Evolutionary conservation across 306 rosid genomes (phyloP).

Genomic region (Fragaria vesca): DNA sequence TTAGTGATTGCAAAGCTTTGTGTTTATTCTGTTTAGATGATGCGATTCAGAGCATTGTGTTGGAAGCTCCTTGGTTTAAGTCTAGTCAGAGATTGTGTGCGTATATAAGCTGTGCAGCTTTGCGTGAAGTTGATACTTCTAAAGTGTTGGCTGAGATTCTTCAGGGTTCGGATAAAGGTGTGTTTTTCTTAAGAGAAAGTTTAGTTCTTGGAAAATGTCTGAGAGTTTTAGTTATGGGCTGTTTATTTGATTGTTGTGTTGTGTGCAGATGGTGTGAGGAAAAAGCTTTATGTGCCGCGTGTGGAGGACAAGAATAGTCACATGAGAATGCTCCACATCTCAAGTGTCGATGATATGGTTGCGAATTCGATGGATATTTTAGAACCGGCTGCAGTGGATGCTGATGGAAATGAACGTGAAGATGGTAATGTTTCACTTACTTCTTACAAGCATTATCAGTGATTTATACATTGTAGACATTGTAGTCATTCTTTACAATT

Average conservation of each 20-base stretch:
- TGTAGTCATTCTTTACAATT: background rate
- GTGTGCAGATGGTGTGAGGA: constrained; percentile 41
- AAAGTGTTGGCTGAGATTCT: constrained; percentile 59
- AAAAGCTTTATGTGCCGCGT: constrained; percentile 74
- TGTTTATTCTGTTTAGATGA: constrained; percentile 38
- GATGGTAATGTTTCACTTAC: constrained; percentile 52
- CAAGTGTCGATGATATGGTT: constrained; percentile 72
- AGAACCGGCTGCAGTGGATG: constrained; percentile 80
- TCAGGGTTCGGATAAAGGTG: constrained; percentile 40
- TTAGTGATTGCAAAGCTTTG: background rate
- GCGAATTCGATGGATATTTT: constrained; percentile 90
- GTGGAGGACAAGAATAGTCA: constrained; percentile 94
- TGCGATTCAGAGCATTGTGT: constrained; percentile 58
- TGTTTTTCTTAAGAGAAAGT: constrained; percentile 3
- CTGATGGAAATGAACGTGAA: constrained; percentile 77
- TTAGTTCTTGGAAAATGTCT: background rate
- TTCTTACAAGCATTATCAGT: background rate
- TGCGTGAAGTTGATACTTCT: constrained; percentile 82
- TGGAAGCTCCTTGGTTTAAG: constrained; percentile 83
- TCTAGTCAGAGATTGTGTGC: constrained; percentile 69
- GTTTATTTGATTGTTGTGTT: constrained; percentile 24
- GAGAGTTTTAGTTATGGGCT: constrained; percentile 2
- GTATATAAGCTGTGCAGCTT: constrained; percentile 77
- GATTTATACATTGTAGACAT: background rate
- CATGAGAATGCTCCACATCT: constrained; percentile 85